phyloP scores from a whole-genome alignment of 805 yeast species.

The Kodamaea hsintzibuensis region DNA sequence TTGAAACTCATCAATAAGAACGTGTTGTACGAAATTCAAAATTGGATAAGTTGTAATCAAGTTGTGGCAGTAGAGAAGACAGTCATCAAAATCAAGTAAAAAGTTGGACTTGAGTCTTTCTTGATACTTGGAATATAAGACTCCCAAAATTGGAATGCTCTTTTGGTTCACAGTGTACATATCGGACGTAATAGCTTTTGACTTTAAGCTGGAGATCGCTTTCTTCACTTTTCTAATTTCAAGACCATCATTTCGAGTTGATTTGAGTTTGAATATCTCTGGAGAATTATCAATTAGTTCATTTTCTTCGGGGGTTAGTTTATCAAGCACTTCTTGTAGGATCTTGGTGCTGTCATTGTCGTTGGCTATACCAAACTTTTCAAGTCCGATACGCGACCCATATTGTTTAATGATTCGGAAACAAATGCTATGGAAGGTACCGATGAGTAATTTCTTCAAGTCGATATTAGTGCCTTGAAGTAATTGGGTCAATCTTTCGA shows the following conservation, averaged over 20 bases:
- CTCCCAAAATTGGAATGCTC: constrained; percentile 19
- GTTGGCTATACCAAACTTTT: constrained; percentile 57
- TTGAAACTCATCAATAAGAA: constrained; percentile 91
- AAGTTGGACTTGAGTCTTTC: constrained; percentile 39
- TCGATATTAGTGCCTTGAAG: constrained; percentile 37
- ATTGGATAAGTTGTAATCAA: constrained; percentile 51
- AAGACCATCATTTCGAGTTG: neutral
- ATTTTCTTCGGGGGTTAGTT: constrained; percentile 21
- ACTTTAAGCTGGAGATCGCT: constrained; percentile 57
- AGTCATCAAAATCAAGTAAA: constrained; percentile 80
- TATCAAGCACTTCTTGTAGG: constrained; percentile 41
- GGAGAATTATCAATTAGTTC: constrained; percentile 3
- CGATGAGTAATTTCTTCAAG: constrained; percentile 57
- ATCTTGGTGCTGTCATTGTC: constrained; percentile 58
- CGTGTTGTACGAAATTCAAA: constrained; percentile 58
- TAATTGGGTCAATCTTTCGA: constrained; percentile 51
- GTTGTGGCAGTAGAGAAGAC: constrained; percentile 56
- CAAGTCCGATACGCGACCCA: constrained; percentile 52
- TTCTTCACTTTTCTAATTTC: constrained; percentile 28
- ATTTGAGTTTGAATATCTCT: constrained; percentile 9
- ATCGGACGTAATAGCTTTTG: constrained; percentile 49
- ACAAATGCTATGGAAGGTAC: constrained; percentile 90
- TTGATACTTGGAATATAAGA: constrained; percentile 57
- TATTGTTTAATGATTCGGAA: constrained; percentile 54
- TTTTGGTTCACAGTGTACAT: constrained; percentile 25